phyloP scores from a whole-genome alignment of 257 asterid species.

The Forsythia viridissima region DNA sequence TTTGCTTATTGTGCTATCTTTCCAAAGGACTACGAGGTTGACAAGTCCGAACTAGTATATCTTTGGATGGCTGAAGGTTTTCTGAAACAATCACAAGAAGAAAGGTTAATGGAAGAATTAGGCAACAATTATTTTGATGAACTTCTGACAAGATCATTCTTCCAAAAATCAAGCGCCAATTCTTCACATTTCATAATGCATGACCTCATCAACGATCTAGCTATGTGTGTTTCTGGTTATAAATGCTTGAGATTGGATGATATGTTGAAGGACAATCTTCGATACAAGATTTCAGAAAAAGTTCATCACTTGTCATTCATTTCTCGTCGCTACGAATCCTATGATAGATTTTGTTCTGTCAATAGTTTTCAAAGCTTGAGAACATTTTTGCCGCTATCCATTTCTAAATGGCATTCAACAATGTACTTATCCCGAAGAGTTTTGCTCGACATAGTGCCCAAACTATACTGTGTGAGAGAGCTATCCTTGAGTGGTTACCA shows the following conservation, averaged over 20 bases:
- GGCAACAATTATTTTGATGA: constrained; percentile 32
- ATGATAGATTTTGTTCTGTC: constrained; percentile 21
- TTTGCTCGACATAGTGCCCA: constrained; percentile 23
- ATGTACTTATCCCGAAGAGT: constrained; percentile 16
- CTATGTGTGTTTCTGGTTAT: constrained; percentile 32
- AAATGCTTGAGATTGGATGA: constrained; percentile 34
- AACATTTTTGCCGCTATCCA: constrained; percentile 34
- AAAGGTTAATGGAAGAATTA: constrained; percentile 29
- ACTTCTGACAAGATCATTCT: constrained; percentile 29
- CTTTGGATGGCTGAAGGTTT: constrained; percentile 43
- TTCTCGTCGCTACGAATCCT: constrained; percentile 26
- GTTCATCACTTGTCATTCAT: constrained; percentile 32
- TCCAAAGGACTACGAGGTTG: constrained; percentile 29
- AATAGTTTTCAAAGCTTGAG: constrained; percentile 26
- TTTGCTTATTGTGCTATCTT: constrained; percentile 35
- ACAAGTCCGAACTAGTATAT: constrained; percentile 25
- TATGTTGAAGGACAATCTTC: constrained; percentile 14
- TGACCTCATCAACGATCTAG: constrained; percentile 37
- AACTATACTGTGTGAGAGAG: constrained; percentile 24
- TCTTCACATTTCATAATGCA: constrained; percentile 30
- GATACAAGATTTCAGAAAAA: constrained; percentile 11
- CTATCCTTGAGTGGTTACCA: constrained; percentile 29
- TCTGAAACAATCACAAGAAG: constrained; percentile 21
- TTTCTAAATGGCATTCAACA: background rate
- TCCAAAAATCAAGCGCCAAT: constrained; percentile 17